phyloP scores from a whole-genome alignment of 768 basidiomycete genomes.

The Lactarius akahatsu region DNA sequence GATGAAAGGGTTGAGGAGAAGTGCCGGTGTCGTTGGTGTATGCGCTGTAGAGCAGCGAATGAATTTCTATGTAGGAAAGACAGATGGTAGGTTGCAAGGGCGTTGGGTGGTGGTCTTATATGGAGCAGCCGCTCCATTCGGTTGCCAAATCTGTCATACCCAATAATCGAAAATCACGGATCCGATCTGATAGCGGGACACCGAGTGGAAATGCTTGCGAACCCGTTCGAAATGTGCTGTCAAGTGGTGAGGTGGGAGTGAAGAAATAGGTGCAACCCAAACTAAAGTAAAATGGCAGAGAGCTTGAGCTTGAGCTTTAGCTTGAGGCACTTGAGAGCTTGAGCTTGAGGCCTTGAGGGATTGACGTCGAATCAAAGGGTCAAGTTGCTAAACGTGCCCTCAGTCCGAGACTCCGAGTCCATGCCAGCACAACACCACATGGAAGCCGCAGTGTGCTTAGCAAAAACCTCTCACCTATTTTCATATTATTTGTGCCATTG shows the following conservation, averaged over 20 bases:
- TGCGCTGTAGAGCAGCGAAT: not conserved
- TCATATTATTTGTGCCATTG: not conserved
- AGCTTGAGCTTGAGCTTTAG: not conserved
- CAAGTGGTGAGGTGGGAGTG: not conserved
- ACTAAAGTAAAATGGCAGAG: not conserved
- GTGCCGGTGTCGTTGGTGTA: not conserved
- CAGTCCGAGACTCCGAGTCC: not conserved
- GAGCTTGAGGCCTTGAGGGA: not conserved
- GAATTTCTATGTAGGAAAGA: not conserved
- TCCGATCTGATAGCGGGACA: conserved; percentile 11
- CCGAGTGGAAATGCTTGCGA: conserved; percentile 7
- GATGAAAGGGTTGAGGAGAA: not conserved
- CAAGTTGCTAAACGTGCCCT: not conserved
- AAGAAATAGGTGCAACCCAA: not conserved
- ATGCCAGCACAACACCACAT: conserved; percentile 20
- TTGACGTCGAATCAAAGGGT: not conserved
- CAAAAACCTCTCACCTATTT: conserved; percentile 20
- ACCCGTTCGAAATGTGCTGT: not conserved
- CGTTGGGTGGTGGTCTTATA: conserved; percentile 17
- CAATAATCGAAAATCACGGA: conserved; percentile 2
- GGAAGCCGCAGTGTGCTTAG: not conserved
- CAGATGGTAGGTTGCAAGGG: not conserved
- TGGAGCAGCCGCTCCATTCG: conserved; percentile 20
- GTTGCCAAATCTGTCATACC: conserved; percentile 26
- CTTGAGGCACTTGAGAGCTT: not conserved